Percentiles rank a stretch among this genome's conserved stretches.
These are phyloP conservation scores for Novakomyces olei DNA, from an alignment of 805 yeast genomes.

Conservation along the genomic window DNA sequence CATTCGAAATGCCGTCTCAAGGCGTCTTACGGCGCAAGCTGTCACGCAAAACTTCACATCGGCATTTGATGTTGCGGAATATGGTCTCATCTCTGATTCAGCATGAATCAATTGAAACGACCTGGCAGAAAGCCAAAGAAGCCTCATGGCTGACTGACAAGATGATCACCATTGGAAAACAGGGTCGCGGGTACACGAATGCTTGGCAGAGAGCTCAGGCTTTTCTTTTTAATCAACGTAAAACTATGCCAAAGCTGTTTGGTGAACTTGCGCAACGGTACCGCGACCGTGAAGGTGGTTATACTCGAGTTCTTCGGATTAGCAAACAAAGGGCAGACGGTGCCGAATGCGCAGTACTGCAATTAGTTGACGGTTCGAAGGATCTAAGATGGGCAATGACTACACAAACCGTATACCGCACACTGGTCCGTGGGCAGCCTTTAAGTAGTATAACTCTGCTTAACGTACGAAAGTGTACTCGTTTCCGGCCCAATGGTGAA, in stretches of 20 bases:
- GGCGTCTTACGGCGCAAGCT: too few species aligned
- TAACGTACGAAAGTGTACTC: background rate
- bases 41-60: too few species aligned
- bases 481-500: too few species aligned
- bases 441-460: background rate
- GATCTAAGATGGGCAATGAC: constrained; percentile 56
- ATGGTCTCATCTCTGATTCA: constrained; percentile 45
- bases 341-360: constrained; percentile 73
- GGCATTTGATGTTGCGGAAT: constrained; percentile 40
- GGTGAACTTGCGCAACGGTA: constrained; percentile 46
- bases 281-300: constrained; percentile 46
- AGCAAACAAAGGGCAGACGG: constrained; percentile 78
- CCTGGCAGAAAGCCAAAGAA: constrained; percentile 53
- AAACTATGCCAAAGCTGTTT: constrained; percentile 38
- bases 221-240: constrained; percentile 27
- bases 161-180: constrained; percentile 37
- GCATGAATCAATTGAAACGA: constrained; percentile 49
- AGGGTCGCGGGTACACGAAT: too few species aligned
- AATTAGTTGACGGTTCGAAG: constrained; percentile 51
- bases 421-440: too few species aligned
- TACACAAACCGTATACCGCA: constrained; percentile 68
- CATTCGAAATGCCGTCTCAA: too few species aligned
- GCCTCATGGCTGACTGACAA: constrained; percentile 42
- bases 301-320: constrained; percentile 58
- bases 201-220: too few species aligned